Evolutionary conservation across 2,329 filamentous ascomycete species (phyloP).

Genomic region (Monilinia polystroma): DNA sequence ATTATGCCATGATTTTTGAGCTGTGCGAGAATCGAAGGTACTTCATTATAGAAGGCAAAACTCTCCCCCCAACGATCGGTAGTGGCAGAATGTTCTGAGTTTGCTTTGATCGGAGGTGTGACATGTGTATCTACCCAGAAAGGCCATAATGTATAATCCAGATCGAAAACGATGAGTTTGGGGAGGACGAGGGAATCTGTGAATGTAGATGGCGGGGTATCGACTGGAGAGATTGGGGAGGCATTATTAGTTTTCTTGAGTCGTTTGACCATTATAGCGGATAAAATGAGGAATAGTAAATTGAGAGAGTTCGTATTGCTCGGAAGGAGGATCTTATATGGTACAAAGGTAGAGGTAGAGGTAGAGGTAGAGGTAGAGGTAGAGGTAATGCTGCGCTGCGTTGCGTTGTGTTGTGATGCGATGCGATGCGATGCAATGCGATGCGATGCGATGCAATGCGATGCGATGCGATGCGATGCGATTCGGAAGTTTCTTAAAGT

Average conservation of each 20-base stretch:
- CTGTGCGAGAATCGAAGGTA: conserved; percentile 65
- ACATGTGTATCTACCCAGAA: conserved; percentile 98
- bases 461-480: background rate
- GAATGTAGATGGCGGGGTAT: conserved; percentile 34
- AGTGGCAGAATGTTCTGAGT: conserved; percentile 45
- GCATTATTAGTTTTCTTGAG: conserved; percentile 26
- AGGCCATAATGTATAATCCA: conserved; percentile 98
- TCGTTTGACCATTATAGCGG: conserved; percentile 34
- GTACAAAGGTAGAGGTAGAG: background rate
- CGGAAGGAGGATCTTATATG: background rate
- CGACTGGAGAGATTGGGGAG: conserved; percentile 21
- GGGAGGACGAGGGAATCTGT: conserved; percentile 40
- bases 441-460: too few relatives aligned
- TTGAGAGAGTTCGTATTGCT: conserved; percentile 11
- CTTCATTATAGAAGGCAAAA: conserved; percentile 69
- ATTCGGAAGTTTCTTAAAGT: background rate
- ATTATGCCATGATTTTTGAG: conserved; percentile 46
- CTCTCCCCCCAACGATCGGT: conserved; percentile 61
- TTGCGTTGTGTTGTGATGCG: too few relatives aligned
- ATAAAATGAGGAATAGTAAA: conserved; percentile 19
- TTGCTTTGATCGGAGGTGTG: conserved; percentile 63
- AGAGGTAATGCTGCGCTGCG: too few relatives aligned
- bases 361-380: too few relatives aligned
- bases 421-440: background rate
- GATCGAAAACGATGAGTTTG: conserved; percentile 82